Evolutionary conservation across 495 filamentous ascomycete species (phyloP).

Genomic region (Penicillium psychrofluorescens): DNA sequence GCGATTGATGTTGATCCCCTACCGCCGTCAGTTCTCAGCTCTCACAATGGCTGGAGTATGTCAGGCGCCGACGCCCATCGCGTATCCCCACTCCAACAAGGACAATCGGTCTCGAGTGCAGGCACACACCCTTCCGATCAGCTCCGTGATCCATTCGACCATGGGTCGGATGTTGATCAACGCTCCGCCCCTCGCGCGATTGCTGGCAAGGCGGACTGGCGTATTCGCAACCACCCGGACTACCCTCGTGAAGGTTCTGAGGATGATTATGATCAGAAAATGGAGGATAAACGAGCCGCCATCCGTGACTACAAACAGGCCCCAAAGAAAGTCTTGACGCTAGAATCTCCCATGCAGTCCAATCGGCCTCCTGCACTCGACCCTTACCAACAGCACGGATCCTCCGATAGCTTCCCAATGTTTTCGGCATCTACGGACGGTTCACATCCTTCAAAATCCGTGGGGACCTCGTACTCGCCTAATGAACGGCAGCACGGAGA

Average conservation of each 20-base stretch:
- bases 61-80: constrained; percentile 19
- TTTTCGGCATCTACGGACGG: constrained; percentile 72
- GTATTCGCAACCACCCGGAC: constrained; percentile 17
- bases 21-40: constrained; percentile 37
- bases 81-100: constrained; percentile 15
- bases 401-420: constrained; percentile 74
- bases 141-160: constrained; percentile 12
- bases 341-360: constrained; percentile 29
- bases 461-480: constrained; percentile 36
- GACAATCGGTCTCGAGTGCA: constrained; percentile 22
- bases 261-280: constrained; percentile 36
- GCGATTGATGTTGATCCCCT: constrained; percentile 33
- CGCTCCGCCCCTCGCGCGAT: constrained; percentile 41
- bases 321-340: constrained; percentile 37
- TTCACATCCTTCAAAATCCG: constrained; percentile 39
- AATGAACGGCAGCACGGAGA: constrained; percentile 10
- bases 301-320: constrained; percentile 37
- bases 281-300: constrained; percentile 37
- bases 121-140: constrained; percentile 12
- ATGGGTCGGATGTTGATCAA: constrained; percentile 25
- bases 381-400: constrained; percentile 57
- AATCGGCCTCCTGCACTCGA: constrained; percentile 27
- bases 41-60: constrained; percentile 32
- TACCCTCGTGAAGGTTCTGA: constrained; percentile 22
- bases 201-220: constrained; percentile 36